Base-by-base conservation (phyloP, 1,284 basidiomycete genomes). In the Cryptococcus floricola region DNA sequence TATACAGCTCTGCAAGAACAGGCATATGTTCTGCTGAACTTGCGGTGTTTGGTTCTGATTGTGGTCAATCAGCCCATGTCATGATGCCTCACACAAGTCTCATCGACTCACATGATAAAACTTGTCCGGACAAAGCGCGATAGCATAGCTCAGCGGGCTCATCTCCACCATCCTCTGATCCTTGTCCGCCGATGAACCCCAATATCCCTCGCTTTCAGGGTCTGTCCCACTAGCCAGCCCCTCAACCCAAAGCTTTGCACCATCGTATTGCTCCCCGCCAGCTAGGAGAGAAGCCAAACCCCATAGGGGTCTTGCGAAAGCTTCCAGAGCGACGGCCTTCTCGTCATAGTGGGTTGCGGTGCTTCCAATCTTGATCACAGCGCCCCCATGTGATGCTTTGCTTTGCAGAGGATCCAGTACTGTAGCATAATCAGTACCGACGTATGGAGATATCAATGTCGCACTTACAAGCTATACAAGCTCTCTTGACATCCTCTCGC, bases 141-240 rank as follows among this genome's bases (percentile, higher is more conserved):
- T 79, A 0, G 86, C 80, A 70, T 85, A 88, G 1, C 87, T 87
- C 61, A 88, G 84, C 5, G 87, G 84, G 56, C 85, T 85, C 77
- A 87, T 88, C 71, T 88, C 87, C 0, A 89, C 87, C 87, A 89
- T 89, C 27, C 87, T 75, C 73, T 89, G 87, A 69, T 89, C 87
- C 71, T 85, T 87, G 65, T 86, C 82, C 53, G 82, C 80, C 79
- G 87, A 87, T 50, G 81, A 76, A 3, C 87, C 87, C 87, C 87
- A 89, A 71, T 86, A 89, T 74, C 89, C 87, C 3, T 80, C 77
- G 54, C 81, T 79, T 9, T 79, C 71, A 0, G 86, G 85, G 66
- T 88, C 79, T 10, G 85, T 86, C 2, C 87, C 87, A 59, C 79
- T 84, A 18, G 80, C 80, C 58, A 88, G 82, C 1, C 87, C 87